Percentiles rank a stretch among this genome's conserved stretches.
These are phyloP conservation scores for Aspergillus sp. DNA, from an alignment of 2,329 filamentous ascomycete species.

Conservation along the genomic window DNA sequence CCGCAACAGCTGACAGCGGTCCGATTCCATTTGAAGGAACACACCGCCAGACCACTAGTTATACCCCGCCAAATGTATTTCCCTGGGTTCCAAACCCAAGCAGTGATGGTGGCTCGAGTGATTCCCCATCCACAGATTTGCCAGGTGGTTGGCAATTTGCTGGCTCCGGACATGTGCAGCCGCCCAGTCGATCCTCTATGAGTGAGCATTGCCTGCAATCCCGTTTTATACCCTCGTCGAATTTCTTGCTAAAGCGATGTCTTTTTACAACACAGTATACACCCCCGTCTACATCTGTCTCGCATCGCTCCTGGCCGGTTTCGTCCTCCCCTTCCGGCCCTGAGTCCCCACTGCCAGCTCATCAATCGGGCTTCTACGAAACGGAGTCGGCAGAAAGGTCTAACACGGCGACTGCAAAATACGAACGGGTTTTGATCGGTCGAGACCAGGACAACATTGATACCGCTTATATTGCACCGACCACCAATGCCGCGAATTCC, in stretches of 20 bases:
- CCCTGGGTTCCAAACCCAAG: constrained; percentile 63
- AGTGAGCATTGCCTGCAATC: constrained; percentile 53
- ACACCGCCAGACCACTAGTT: constrained; percentile 45
- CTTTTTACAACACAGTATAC: constrained; percentile 26
- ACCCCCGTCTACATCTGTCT: constrained; percentile 56
- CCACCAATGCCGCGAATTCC: constrained; percentile 18
- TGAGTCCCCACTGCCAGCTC: constrained; percentile 32
- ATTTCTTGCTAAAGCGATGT: constrained; percentile 28
- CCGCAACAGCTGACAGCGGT: constrained; percentile 61
- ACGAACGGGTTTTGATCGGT: background rate
- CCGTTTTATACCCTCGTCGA: constrained; percentile 8
- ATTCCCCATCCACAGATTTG: constrained; percentile 53
- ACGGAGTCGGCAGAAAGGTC: background rate
- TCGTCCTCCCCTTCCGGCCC: constrained; percentile 48
- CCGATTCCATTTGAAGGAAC: constrained; percentile 65
- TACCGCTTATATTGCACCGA: constrained; percentile 19
- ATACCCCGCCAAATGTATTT: constrained; percentile 61
- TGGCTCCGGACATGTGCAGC: constrained; percentile 74
- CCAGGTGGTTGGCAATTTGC: constrained; percentile 82
- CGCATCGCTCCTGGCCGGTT: constrained; percentile 45
- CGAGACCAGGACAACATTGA: background rate
- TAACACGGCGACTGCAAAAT: background rate
- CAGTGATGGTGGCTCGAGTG: constrained; percentile 40
- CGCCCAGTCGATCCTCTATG: constrained; percentile 66
- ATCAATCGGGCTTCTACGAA: constrained; percentile 10